Evolutionary conservation across 306 rosid species (phyloP).

Genomic region (Trifolium pratense): DNA sequence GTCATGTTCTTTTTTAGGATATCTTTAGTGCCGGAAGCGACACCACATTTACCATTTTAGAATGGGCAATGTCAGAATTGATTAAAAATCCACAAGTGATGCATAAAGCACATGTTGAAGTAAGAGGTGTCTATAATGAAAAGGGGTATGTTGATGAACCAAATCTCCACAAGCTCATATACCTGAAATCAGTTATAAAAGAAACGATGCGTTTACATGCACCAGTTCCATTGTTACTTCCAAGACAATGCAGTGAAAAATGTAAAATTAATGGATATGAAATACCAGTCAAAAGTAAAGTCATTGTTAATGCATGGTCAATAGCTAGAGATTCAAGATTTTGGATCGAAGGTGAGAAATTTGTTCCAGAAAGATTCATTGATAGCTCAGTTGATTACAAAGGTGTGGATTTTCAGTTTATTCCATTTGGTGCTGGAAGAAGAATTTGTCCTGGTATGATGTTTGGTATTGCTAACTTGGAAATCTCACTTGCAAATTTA

Average conservation of each 20-base stretch:
- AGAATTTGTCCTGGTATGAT: neutral
- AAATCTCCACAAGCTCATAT: neutral
- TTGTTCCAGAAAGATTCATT: neutral
- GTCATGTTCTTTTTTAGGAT: neutral
- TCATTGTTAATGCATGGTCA: neutral
- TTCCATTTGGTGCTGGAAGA: slow-evolving; percentile 6
- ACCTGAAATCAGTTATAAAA: neutral
- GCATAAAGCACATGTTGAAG: neutral
- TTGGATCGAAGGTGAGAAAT: neutral
- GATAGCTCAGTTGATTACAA: neutral
- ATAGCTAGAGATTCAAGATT: neutral
- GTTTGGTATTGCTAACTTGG: neutral
- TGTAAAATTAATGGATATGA: slow-evolving; percentile 1
- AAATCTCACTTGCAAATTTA: neutral
- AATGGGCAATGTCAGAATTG: slow-evolving; percentile 4
- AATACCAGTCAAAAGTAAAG: neutral
- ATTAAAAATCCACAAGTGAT: neutral
- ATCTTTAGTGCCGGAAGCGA: neutral
- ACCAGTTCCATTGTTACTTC: neutral
- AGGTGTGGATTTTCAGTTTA: neutral
- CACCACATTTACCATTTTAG: slow-evolving; percentile 1
- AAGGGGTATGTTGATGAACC: neutral
- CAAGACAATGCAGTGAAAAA: neutral
- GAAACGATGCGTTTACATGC: slow-evolving; percentile 1
- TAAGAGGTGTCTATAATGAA: neutral